These are phyloP conservation scores for Vitis amurensis DNA, from an alignment of 164 flowering plant genomes.

Conservation along the genomic window DNA sequence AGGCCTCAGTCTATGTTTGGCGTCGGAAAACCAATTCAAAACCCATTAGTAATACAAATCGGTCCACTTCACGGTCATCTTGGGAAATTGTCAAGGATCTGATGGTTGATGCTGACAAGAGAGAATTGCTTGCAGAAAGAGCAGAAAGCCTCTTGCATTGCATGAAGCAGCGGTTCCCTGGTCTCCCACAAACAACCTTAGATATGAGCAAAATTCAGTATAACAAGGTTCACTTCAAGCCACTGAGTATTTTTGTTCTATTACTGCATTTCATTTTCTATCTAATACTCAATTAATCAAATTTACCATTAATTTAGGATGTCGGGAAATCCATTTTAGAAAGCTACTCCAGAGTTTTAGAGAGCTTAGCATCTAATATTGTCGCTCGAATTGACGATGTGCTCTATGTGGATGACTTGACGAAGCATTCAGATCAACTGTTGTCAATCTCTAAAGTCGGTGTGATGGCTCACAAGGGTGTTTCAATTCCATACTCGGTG, in stretches of 20 bases:
- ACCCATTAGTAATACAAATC: conserved; percentile 23
- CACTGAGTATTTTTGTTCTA: background rate
- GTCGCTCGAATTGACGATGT: conserved; percentile 67
- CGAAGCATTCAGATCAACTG: conserved; percentile 47
- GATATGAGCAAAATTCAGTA: conserved; percentile 67
- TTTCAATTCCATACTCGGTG: conserved; percentile 30
- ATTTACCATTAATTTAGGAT: conserved; percentile 36
- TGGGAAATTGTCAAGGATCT: conserved; percentile 67
- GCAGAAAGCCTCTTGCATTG: conserved; percentile 54
- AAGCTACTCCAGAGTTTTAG: conserved; percentile 73
- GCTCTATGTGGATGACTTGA: conserved; percentile 57
- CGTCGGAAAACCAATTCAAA: conserved; percentile 32
- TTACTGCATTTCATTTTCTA: background rate
- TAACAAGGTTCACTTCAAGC: conserved; percentile 46
- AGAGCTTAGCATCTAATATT: conserved; percentile 71
- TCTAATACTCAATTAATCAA: background rate
- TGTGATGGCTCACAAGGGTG: conserved; percentile 30
- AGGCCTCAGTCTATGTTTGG: conserved; percentile 53
- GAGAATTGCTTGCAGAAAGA: conserved; percentile 53
- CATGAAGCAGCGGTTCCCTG: conserved; percentile 63
- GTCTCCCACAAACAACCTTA: conserved; percentile 57
- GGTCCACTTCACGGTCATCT: conserved; percentile 46
- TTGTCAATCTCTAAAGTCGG: conserved; percentile 37
- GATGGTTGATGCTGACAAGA: conserved; percentile 52
- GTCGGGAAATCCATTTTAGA: conserved; percentile 71